phyloP scores from a whole-genome alignment of 441 rosid species.

The Populus trichocarpa region DNA sequence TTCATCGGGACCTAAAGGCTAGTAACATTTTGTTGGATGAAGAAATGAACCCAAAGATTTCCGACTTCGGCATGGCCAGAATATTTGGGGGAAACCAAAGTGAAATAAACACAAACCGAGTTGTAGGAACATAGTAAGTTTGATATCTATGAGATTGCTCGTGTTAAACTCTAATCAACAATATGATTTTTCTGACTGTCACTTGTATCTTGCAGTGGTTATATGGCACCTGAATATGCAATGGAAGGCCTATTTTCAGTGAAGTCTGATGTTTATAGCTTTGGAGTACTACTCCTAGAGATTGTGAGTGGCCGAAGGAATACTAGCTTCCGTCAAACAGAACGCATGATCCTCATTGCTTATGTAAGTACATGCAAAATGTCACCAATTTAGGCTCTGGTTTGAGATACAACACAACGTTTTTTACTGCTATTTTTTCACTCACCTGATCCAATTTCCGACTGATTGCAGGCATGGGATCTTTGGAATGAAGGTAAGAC shows the following conservation, averaged over 20 bases:
- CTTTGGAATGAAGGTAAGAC: slow-evolving; percentile 36
- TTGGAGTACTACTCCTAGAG: slow-evolving; percentile 81
- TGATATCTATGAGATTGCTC: not conserved
- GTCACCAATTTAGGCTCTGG: not conserved
- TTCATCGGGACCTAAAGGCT: slow-evolving; percentile 84
- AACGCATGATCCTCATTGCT: slow-evolving; percentile 52
- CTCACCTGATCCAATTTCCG: not conserved
- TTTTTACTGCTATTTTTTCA: not conserved
- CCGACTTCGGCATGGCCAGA: slow-evolving; percentile 93
- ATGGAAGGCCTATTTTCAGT: slow-evolving; percentile 93
- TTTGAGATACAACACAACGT: not conserved
- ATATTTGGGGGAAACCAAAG: slow-evolving; percentile 68
- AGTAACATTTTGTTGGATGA: slow-evolving; percentile 85
- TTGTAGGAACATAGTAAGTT: slow-evolving; percentile 94
- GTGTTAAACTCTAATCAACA: not conserved
- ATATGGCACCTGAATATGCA: slow-evolving; percentile 94
- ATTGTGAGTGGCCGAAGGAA: slow-evolving; percentile 73
- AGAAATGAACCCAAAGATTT: slow-evolving; percentile 78
- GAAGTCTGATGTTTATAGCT: slow-evolving; percentile 85
- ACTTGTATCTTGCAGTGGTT: slow-evolving; percentile 53
- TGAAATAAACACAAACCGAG: slow-evolving; percentile 72
- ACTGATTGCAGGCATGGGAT: slow-evolving; percentile 48
- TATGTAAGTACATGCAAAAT: slow-evolving; percentile 49
- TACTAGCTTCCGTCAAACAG: slow-evolving; percentile 54
- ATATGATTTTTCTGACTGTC: slow-evolving; percentile 2